Evolutionary conservation across 768 basidiomycete genomes (phyloP).

Genomic region (Leccinum variicolor): DNA sequence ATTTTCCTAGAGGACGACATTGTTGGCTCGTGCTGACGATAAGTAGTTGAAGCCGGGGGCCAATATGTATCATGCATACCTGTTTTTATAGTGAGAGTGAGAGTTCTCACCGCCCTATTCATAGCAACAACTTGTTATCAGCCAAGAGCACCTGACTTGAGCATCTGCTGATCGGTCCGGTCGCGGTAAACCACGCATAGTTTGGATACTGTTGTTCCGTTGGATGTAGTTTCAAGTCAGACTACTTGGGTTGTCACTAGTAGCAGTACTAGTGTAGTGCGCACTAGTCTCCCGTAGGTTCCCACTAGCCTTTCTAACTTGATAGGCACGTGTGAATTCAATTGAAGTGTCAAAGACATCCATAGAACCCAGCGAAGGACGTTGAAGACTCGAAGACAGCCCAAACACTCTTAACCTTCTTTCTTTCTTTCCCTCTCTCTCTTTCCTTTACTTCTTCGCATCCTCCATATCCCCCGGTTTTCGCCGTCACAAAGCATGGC

Average conservation of each 20-base stretch:
- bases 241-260: too few relatives aligned
- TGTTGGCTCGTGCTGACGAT: background rate
- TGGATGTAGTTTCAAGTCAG: too few relatives aligned
- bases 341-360: background rate
- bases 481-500: slow-evolving; percentile 15
- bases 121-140: slow-evolving; percentile 2
- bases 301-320: too few relatives aligned
- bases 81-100: background rate
- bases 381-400: background rate
- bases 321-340: slow-evolving; percentile 14
- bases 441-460: background rate
- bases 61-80: background rate
- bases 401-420: background rate
- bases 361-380: background rate
- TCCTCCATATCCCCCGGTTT: background rate
- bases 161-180: background rate
- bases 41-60: background rate
- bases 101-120: slow-evolving; percentile 18
- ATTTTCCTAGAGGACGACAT: slow-evolving; percentile 27
- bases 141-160: slow-evolving; percentile 2
- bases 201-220: too few relatives aligned
- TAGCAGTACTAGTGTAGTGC: too few relatives aligned
- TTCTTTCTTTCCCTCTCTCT: background rate
- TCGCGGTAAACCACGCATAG: background rate
- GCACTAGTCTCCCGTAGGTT: too few relatives aligned